Evolutionary conservation across 2,329 filamentous ascomycete genomes (phyloP).

Genomic region (Phialophora tarda): DNA sequence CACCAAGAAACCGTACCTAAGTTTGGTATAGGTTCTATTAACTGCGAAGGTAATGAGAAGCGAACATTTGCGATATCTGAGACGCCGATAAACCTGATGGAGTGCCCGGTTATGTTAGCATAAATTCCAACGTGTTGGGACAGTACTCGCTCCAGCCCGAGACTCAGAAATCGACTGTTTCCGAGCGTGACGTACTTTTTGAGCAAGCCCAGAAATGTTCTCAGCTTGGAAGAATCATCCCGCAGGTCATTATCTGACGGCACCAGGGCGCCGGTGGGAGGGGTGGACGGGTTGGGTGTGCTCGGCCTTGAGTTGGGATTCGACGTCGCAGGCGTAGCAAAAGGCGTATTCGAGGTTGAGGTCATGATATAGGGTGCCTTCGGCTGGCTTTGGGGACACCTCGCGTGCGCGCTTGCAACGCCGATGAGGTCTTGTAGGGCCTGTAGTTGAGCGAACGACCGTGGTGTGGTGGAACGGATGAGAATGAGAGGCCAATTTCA

Average conservation of each 20-base stretch:
- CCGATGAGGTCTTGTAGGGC: slow-evolving; percentile 18
- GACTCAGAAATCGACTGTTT: not conserved
- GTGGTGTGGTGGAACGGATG: slow-evolving; percentile 16
- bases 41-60: slow-evolving; percentile 93
- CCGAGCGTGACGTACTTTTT: slow-evolving; percentile 70
- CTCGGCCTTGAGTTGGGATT: slow-evolving; percentile 34
- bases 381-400: slow-evolving; percentile 3
- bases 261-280: slow-evolving; percentile 40
- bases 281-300: slow-evolving; percentile 41
- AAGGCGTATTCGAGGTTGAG: slow-evolving; percentile 35
- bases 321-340: slow-evolving; percentile 33
- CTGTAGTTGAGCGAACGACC: slow-evolving; percentile 9
- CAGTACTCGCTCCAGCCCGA: too few relatives aligned
- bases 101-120: slow-evolving; percentile 23
- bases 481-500: slow-evolving; percentile 19
- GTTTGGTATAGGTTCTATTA: slow-evolving; percentile 94
- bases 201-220: slow-evolving; percentile 84
- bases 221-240: slow-evolving; percentile 86
- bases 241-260: slow-evolving; percentile 59
- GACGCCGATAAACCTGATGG: slow-evolving; percentile 85
- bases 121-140: slow-evolving; percentile 11
- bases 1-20: slow-evolving; percentile 60
- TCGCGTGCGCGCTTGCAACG: slow-evolving; percentile 14
- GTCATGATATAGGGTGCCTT: slow-evolving; percentile 30
- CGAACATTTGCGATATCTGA: slow-evolving; percentile 93